These are phyloP conservation scores for Myriosclerotinia curreyana DNA, from an alignment of 2,329 filamentous ascomycete species.

Conservation along the genomic window DNA sequence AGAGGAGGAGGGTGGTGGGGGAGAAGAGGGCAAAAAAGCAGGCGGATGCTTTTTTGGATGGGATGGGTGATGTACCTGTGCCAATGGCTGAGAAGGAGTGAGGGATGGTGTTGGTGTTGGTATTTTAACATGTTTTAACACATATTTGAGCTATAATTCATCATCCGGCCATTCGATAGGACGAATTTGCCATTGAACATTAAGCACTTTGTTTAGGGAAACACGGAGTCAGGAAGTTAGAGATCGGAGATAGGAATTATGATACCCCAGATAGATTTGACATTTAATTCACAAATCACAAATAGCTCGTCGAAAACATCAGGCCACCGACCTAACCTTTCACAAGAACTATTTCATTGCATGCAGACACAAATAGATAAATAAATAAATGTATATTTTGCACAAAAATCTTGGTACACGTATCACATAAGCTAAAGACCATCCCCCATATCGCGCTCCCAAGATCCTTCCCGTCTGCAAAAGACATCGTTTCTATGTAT, in stretches of 20 bases:
- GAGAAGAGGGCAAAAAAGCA: conserved; percentile 60
- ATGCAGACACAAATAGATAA: background rate
- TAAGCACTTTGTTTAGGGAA: too few species aligned
- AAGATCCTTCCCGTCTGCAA: conserved; percentile 1
- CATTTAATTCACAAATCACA: too few species aligned
- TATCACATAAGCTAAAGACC: conserved; percentile 12
- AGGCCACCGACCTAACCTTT: too few species aligned
- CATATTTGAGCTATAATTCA: background rate
- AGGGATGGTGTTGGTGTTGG: background rate
- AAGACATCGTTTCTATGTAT: background rate
- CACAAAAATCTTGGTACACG: conserved; percentile 6
- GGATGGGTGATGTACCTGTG: conserved; percentile 43
- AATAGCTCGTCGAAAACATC: too few species aligned
- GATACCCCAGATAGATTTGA: too few species aligned
- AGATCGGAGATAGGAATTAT: too few species aligned
- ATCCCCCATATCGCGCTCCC: conserved; percentile 1
- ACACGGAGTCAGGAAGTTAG: too few species aligned
- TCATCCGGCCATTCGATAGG: background rate
- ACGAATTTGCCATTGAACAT: too few species aligned
- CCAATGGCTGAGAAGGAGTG: background rate
- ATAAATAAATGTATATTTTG: background rate
- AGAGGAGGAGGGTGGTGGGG: conserved; percentile 44
- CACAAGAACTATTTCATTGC: background rate
- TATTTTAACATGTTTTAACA: too few species aligned
- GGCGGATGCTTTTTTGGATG: conserved; percentile 70